Conservation (phyloP, 805 yeast species). For the Hanseniaspora guilliermondii region DNA sequence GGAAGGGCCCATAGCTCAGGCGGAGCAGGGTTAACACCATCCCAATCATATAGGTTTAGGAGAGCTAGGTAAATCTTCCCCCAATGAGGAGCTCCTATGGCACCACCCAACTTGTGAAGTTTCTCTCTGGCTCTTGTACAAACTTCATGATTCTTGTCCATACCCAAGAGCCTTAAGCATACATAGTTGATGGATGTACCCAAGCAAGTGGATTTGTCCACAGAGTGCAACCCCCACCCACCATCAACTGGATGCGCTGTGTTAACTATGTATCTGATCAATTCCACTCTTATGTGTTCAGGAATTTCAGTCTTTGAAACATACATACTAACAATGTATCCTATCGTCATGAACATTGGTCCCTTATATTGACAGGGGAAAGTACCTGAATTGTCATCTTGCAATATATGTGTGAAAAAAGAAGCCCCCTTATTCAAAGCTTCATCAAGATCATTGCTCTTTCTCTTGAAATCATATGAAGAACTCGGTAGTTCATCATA, state of each 20-base stretch:
- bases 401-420: slow-evolving; percentile 49
- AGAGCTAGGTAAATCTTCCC: slow-evolving; percentile 86
- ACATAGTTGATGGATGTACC: slow-evolving; percentile 88
- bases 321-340: slow-evolving; percentile 66
- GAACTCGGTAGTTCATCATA: slow-evolving; percentile 28
- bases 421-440: slow-evolving; percentile 65
- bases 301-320: slow-evolving; percentile 58
- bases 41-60: slow-evolving; percentile 77
- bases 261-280: slow-evolving; percentile 78
- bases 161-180: slow-evolving; percentile 64
- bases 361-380: slow-evolving; percentile 93
- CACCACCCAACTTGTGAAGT: slow-evolving; percentile 70
- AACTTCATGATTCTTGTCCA: slow-evolving; percentile 62
- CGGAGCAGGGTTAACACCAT: slow-evolving; percentile 96
- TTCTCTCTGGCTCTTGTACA: slow-evolving; percentile 64
- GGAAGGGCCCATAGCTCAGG: slow-evolving; percentile 90
- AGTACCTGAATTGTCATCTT: slow-evolving; percentile 64
- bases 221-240: slow-evolving; percentile 97
- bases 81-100: slow-evolving; percentile 89
- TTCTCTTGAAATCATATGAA: slow-evolving; percentile 16
- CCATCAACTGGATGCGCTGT: slow-evolving; percentile 95
- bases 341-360: slow-evolving; percentile 94
- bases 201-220: slow-evolving; percentile 87
- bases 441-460: slow-evolving; percentile 35
- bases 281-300: slow-evolving; percentile 50